Evolutionary conservation across 768 basidiomycete species (phyloP), one percentile per base, ranked within the genome.

Genomic region (Mycena crocata): DNA sequence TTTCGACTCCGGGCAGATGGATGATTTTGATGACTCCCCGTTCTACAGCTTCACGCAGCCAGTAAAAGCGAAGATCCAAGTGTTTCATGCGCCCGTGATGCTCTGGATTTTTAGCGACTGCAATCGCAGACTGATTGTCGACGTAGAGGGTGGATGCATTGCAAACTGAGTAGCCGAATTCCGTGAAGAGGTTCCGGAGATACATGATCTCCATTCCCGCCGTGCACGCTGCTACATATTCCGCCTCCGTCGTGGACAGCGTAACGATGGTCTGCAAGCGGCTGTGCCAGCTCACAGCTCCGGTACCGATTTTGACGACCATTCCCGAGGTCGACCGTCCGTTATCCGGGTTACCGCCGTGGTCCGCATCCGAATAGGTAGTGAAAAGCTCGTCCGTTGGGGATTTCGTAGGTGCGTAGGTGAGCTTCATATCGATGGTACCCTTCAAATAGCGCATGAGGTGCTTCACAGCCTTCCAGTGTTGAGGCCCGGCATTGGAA

Each of bases 271-370:
- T 9, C 23, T 45, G 44, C 44, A 45, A 45, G 23, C 23, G 44
- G 44, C 44, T 45, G 44, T 45, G 44, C 44, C 44, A 45, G 23
- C 44, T 45, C 23, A 45, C 44, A 23, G 44, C 44, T 9, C 44
- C 23, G 23, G 77, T 65, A 48, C 77, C 72, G 35, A 80, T 70
- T 34, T 67, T 73, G 64, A 80, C 67, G 1, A 77, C 24, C 42
- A 72, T 76, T 10, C 79, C 78, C 35, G 73, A 69, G 26, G 75
- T 80, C 3, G 80, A 81, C 23, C 70, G 67, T 7, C 76, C 72
- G 59, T 51, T 73, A 50, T 77, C 75, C 1, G 64, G 58, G 58
- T 72, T 65, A 1, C 72, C 76, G 35, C 77, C 76, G 61, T 76
- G 77, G 55, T 78, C 77, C 21, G 79, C 71, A 69, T 80, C 77